Evolutionary conservation across 495 filamentous ascomycete genomes (phyloP), one percentile per base, ranked within the genome.

Genomic region (Margaritispora aquatica): DNA sequence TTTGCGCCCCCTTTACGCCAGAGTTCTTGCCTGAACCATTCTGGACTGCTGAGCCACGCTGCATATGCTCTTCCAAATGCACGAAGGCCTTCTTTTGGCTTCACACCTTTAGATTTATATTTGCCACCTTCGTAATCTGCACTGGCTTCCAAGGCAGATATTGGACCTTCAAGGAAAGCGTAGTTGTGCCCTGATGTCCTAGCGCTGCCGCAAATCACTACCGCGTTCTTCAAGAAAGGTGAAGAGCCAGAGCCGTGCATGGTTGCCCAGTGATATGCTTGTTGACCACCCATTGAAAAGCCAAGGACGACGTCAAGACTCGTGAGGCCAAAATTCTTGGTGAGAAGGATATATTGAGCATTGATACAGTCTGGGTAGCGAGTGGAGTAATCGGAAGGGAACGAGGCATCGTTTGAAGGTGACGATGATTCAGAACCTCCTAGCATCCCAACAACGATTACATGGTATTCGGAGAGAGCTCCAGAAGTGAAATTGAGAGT

Each of bases 271-370:
- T 80, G 68, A 59, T 78, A 80, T n/a, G 77, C 69, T 57, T 75
- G 71, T 58, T 77, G 75, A 10, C 74, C 77, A 58, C 72, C 77
- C 77, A 80, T 80, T 49, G 66, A 71, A 68, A 78, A 80, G 29
- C 77, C 77, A 15, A 73, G 63, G 26, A 73, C 54, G 19, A 63
- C 68, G 58, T 72, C 69, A 26, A 75, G 22, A 26, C 59, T 44
- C 29, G 53, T 62, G 23, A 73, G 56, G 34, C 55, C 58, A 1
- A 74, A 60, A 48, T 67, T 65, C 29, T 64, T 29, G 20, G 59
- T 65, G 0, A 70, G 58, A 15, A 73, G 64, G 8, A 55, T 20
- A 48, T 73, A 59, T 52, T 74, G 72, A 9, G 70, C 64, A 48
- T 66, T 64, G 51, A 75, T 63, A 29, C 64, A 68, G 61, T 75